Base-by-base conservation (phyloP, 2,329 filamentous ascomycete genomes). In the Leptoxyphium fumago region DNA sequence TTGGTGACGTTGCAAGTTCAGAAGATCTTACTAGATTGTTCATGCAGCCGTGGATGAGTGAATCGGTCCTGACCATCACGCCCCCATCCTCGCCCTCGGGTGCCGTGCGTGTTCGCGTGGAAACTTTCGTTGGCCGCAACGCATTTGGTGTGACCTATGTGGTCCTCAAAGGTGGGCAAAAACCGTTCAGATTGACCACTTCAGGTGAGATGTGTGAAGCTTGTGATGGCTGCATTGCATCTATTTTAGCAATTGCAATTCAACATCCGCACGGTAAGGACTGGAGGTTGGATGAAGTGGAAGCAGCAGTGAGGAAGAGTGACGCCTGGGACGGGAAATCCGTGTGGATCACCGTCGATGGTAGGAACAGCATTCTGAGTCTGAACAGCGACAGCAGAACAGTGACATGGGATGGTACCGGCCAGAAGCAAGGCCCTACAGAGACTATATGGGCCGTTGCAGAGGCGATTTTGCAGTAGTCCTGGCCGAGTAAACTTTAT, bases 251-350 rank as follows among this genome's bases (percentile, higher is more conserved):
- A 17, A 34, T 39, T 1, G 41, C 39, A 6, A 36, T 56, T 4
- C 42, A 40, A 13, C 44, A 44, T 11, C 15, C 30, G 2, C 32
- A 39, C 18, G 51, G 46, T 9, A 32, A 46, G 11, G 46, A 40
- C 2, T 59, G 56, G 56, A 45, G 39, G 11, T 45, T 50, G 14
- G 49, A 55, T 39, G 42, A 46, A 30, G 43, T 47, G 39, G 54
- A 53, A 36, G 53, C 52, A 2, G 21, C 48, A 18, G 45, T 56
- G 2, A 44, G 38, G 10, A 47, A 46, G 21, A 41, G 44, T 15
- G 46, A 47, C 6, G 42, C 26, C 10, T 43, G 40, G 3, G 44
- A 44, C 14, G 44, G 38, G 26, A 43, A 46, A 29, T 11, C 29
- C 14, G 41, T 50, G 10, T 52, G 49, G 49, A 32, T 52, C 8